Conservation (phyloP, 2,329 filamentous ascomycete species). For the Colletotrichum tropicicola region DNA sequence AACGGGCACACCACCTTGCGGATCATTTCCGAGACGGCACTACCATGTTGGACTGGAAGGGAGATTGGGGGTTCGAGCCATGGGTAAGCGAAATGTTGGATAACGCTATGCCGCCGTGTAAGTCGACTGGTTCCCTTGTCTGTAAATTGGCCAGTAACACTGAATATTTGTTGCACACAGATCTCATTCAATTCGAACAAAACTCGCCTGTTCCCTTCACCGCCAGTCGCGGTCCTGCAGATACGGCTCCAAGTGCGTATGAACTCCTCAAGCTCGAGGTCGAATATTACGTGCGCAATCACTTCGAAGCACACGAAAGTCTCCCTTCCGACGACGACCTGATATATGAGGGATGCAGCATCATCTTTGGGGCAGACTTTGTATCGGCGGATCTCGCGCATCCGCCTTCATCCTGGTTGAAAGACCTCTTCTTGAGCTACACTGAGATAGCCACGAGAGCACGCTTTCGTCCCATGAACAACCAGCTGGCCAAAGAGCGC, state of each 20-base stretch:
- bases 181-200: constrained; percentile 24
- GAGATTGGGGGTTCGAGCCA: constrained; percentile 51
- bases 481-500: constrained; percentile 32
- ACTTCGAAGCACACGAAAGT: constrained; percentile 32
- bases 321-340: constrained; percentile 33
- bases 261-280: constrained; percentile 47
- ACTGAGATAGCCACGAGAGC: constrained; percentile 29
- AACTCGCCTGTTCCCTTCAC: constrained; percentile 6
- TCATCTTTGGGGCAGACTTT: constrained; percentile 39
- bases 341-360: constrained; percentile 37
- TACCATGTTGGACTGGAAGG: constrained; percentile 54
- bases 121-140: not conserved
- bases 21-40: constrained; percentile 51
- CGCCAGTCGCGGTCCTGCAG: constrained; percentile 17
- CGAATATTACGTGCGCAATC: constrained; percentile 37
- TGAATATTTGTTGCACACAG: not conserved
- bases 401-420: constrained; percentile 35
- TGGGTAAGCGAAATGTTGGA: constrained; percentile 46
- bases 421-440: constrained; percentile 35
- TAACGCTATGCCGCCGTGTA: constrained; percentile 52
- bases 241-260: constrained; percentile 38
- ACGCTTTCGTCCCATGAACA: constrained; percentile 35
- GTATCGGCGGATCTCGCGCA: not conserved
- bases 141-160: not conserved
- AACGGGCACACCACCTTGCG: constrained; percentile 48